Conservation (phyloP, 371 early-diverging fungal genomes). For the Syncephalis fuscata region DNA sequence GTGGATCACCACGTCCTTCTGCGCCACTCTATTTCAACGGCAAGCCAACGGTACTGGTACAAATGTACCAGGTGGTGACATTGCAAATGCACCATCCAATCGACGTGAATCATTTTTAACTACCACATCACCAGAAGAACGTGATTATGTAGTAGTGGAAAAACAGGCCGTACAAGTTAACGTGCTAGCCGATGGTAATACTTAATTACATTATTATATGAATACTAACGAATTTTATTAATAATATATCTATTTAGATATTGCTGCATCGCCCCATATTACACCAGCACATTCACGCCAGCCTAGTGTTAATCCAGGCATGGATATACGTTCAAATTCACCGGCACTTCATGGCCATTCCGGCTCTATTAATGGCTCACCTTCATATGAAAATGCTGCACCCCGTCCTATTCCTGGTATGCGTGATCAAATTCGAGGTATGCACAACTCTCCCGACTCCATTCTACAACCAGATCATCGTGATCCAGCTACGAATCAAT, state of each 20-base stretch:
- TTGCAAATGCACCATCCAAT: slow-evolving; percentile 2
- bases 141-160: slow-evolving; percentile 79
- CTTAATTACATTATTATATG: slow-evolving; percentile 7
- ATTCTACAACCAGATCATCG: slow-evolving; percentile 4
- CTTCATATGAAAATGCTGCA: too few species aligned
- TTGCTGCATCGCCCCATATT: slow-evolving; percentile 13
- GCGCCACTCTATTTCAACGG: slow-evolving; percentile 9
- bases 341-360: too few species aligned
- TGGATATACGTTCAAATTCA: too few species aligned
- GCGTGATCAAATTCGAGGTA: too few species aligned
- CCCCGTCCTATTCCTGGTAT: too few species aligned
- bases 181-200: slow-evolving; percentile 55
- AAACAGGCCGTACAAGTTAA: slow-evolving; percentile 70
- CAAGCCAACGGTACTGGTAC: neutral
- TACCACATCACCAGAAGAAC: slow-evolving; percentile 13
- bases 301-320: too few species aligned
- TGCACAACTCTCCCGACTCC: too few species aligned
- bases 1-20: slow-evolving; percentile 13
- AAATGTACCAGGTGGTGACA: neutral
- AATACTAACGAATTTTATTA: slow-evolving; percentile 4
- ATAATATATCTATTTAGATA: neutral
- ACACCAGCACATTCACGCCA: too few species aligned
- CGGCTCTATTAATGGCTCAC: too few species aligned
- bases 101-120: slow-evolving; percentile 37
- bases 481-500: neutral